A percentile compares a stretch with the other conserved stretches of the same genome.
Conservation (phyloP, 495 filamentous ascomycete genomes). For the Neurospora tetrasperma region DNA sequence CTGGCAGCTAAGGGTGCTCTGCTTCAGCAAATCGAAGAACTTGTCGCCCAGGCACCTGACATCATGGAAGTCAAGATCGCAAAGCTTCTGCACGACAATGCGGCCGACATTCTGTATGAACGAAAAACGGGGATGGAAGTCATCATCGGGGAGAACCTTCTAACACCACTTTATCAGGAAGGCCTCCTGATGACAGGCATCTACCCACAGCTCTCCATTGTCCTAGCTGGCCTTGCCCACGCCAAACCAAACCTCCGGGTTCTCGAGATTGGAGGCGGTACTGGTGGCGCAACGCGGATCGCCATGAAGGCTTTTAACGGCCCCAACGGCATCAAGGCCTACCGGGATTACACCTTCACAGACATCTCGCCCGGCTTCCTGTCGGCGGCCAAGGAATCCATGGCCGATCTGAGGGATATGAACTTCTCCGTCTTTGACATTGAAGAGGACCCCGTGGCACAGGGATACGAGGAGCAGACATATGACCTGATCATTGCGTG, state of each 20-base stretch:
- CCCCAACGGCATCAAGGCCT: constrained; percentile 5
- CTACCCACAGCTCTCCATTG: constrained; percentile 17
- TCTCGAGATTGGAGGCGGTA: constrained; percentile 47
- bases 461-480: constrained; percentile 34
- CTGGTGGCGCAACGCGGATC: constrained; percentile 36
- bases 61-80: constrained; percentile 19
- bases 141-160: constrained; percentile 22
- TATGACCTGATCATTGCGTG: constrained; percentile 47
- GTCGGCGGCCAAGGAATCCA: constrained; percentile 32
- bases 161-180: constrained; percentile 24
- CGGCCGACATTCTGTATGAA: constrained; percentile 19
- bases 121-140: constrained; percentile 21
- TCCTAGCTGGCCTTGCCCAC: constrained; percentile 12
- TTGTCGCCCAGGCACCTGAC: no score
- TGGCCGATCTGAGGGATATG: constrained; percentile 29
- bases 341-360: constrained; percentile 39
- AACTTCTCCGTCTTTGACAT: constrained; percentile 39
- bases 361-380: constrained; percentile 46
- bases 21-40: no score
- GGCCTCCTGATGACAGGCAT: constrained; percentile 4
- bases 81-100: constrained; percentile 10
- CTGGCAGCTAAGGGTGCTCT: no score
- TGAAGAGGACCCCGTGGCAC: constrained; percentile 31
- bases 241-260: constrained; percentile 23
- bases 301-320: constrained; percentile 26